Conservation (phyloP, 2,329 filamentous ascomycete genomes). For the Sarocladiaceae sp. region DNA sequence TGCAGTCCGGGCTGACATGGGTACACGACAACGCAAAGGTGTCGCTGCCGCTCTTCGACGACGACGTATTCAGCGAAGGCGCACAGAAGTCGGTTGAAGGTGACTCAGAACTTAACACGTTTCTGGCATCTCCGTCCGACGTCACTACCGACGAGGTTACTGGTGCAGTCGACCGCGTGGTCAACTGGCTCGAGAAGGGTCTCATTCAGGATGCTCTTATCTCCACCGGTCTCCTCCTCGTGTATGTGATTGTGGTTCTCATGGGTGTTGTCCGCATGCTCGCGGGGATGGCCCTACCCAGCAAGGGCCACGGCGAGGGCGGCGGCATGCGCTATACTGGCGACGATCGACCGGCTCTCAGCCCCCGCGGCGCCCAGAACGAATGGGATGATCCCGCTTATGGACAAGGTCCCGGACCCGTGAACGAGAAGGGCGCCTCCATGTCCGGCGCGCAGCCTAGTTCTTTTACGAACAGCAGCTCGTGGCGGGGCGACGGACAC, state of each 20-base stretch:
- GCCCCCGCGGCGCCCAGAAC: constrained; percentile 14
- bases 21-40: constrained; percentile 82
- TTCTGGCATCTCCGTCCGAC: constrained; percentile 70
- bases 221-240: constrained; percentile 62
- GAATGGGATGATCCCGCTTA: not conserved
- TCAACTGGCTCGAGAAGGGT: constrained; percentile 56
- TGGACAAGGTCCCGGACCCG: not conserved
- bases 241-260: constrained; percentile 74
- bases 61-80: constrained; percentile 78
- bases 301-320: constrained; percentile 44
- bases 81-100: constrained; percentile 55
- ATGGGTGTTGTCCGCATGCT: constrained; percentile 64
- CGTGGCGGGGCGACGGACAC: constrained; percentile 6
- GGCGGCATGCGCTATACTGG: constrained; percentile 36
- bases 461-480: not conserved
- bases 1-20: constrained; percentile 91
- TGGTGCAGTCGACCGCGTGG: constrained; percentile 64
- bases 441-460: constrained; percentile 4
- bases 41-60: constrained; percentile 68
- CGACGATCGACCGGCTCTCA: constrained; percentile 21
- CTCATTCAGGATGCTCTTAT: constrained; percentile 77
- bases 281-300: constrained; percentile 51
- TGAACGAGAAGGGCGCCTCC: constrained; percentile 21
- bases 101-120: constrained; percentile 56
- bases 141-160: constrained; percentile 77